Base-by-base conservation (phyloP, 345 rosid species). In the Salix udensis region DNA sequence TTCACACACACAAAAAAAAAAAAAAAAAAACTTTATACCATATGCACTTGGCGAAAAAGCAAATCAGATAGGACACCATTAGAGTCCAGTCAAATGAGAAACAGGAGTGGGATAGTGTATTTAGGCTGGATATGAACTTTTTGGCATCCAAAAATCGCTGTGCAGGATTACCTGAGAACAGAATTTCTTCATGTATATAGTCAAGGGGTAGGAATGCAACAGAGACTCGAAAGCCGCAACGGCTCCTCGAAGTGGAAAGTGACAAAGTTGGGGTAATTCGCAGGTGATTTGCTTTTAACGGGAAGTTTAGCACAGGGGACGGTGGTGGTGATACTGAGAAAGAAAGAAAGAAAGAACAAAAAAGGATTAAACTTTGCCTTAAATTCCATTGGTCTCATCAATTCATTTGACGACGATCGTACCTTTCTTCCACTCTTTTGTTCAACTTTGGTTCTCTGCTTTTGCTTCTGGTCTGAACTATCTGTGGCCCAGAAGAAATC, bases 401-500 rank as follows among this genome's bases (percentile, higher is more conserved):
- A 61, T 5, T 60, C 58, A 23, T 28, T 52, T 52, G n/a, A 52
- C 9, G 8, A 52, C 9, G n/a, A 52, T 52, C 58, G 5, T 46
- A 46, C 58, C 19, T 18, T 52, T 52, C 19, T 16, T 52, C 58
- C 50, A 16, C 5, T 52, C 13, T 6, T 52, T 52, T 6, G 21
- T 16, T 52, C 23, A 68, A 4, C 34, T 67, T 66, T 65, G 2
- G 66, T 11, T 46, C 11, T 48, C 40, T n/a, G 40, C 65, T 77
- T 76, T 83, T 71, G 82, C 64, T 71, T 73, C 65, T 23, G 74
- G 82, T 81, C 62, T 67, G 77, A 39, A 74, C 70, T 58, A 64
- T 24, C 8, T 23, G 67, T 77, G 82, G 55, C 69, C 84, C 72
- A 74, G 80, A 40, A 16, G 83, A 69, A 86, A 88, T 90, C 65